Percentiles rank a stretch among this genome's conserved stretches.
phyloP scores from a whole-genome alignment of 495 filamentous ascomycete genomes.

The Talaromyces thailandensis region DNA sequence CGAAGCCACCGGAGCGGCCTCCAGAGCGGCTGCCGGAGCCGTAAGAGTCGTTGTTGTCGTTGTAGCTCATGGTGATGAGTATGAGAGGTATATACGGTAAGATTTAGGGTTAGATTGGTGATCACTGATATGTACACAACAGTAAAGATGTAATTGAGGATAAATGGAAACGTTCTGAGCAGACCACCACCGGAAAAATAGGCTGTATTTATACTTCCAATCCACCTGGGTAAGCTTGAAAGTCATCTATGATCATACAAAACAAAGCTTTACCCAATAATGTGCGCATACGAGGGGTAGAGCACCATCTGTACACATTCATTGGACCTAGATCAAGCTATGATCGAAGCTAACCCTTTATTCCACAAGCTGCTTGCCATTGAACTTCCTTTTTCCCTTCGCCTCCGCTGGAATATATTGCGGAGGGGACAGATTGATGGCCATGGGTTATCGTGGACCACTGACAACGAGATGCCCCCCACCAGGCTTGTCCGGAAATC shows the following conservation, averaged over 20 bases:
- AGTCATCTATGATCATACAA: not conserved
- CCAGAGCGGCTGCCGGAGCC: not conserved
- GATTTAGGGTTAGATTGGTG: not conserved
- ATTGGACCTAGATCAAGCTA: not conserved
- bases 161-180: not conserved
- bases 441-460: not conserved
- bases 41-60: not conserved
- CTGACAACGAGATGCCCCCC: not conserved
- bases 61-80: conserved; percentile 2
- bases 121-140: not conserved
- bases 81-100: not conserved
- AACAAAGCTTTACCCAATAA: not conserved
- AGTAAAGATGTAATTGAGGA: not conserved
- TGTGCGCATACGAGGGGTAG: not conserved
- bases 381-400: not conserved
- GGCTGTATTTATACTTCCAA: not conserved
- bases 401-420: not conserved
- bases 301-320: not conserved
- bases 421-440: not conserved
- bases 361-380: not conserved
- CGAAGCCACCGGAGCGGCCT: not conserved
- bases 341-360: not conserved
- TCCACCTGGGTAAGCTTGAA: not conserved
- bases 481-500: not conserved
- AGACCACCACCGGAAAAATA: not conserved